These are phyloP conservation scores for Hanseniaspora lindneri DNA, from an alignment of 805 yeast species.

Conservation along the genomic window DNA sequence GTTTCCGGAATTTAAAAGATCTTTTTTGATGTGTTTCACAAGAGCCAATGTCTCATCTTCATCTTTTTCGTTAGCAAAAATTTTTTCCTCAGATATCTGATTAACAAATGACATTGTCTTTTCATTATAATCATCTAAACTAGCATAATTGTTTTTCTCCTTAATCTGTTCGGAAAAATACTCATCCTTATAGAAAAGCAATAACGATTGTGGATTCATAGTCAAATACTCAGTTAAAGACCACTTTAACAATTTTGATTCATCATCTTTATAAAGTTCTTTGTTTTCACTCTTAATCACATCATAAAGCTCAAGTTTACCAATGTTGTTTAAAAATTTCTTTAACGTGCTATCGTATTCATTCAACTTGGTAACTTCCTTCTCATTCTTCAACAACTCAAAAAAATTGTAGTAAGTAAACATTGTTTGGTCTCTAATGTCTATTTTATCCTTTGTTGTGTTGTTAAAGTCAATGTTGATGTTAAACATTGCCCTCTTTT, in stretches of 20 bases:
- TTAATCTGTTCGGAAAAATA: background rate
- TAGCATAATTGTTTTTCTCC: background rate
- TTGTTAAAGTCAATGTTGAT: background rate
- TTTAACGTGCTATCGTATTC: background rate
- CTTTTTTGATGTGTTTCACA: background rate
- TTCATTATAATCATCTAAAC: conserved; percentile 1
- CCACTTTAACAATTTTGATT: background rate
- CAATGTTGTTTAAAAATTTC: background rate
- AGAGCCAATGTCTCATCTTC: background rate
- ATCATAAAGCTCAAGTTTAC: background rate
- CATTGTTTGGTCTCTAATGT: conserved; percentile 1
- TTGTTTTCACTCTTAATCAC: background rate
- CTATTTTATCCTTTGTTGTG: background rate
- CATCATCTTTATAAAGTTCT: background rate
- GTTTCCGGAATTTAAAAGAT: background rate
- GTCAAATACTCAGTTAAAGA: conserved; percentile 7
- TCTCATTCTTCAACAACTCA: background rate
- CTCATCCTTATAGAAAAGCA: conserved; percentile 1
- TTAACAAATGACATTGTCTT: background rate
- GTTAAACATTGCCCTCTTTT: background rate
- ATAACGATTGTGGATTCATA: background rate
- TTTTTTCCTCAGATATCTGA: background rate
- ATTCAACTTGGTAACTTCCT: background rate
- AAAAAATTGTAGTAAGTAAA: conserved; percentile 6
- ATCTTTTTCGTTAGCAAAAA: background rate